Evolutionary conservation across 805 yeast species (phyloP), one percentile per base, ranked within the genome.

Genomic region (Suhomyces tanzawaensis): DNA sequence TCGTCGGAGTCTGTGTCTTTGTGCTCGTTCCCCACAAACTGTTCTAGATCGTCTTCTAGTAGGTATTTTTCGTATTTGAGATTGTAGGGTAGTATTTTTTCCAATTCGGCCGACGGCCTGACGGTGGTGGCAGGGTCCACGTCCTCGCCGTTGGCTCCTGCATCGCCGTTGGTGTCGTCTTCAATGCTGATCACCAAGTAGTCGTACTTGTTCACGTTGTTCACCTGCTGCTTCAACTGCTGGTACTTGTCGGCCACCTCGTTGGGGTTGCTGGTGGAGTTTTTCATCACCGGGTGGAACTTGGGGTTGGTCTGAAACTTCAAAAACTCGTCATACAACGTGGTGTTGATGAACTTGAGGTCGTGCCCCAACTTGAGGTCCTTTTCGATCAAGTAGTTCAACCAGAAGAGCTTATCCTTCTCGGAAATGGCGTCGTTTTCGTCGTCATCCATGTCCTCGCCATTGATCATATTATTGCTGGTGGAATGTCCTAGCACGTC

Each of bases 321-420:
- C 36, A 60, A 35, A 35, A 56, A 51, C 32, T 60, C 61, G 12
- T 51, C 47, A 12, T 52, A 55, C 16, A 65, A 48, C 16, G 53
- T 43, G 9, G 67, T 57, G 39, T 57, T 59, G 34, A 58, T 40
- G 38, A 56, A 64, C 43, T 64, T 64, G 43, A 62, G 48, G 44
- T 62, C 64, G 37, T 66, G 67, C 11, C 72, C 72, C 36, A 64
- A 50, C 51, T 45, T 58, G 52, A 41, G 48, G 52, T 52, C 65
- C 44, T 62, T 61, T 45, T 47, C 62, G 35, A 42, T 68, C 60
- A 60, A 62, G 42, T 62, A 69, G 48, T 58, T 64, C 38, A 58
- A 56, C 71, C 70, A 72, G 41, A 48, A 44, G 13, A 60, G 51
- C 35, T 51, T 51, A 27, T 67, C 67, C 4, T 51, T 51, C 3